These are phyloP conservation scores for Carpinus fangiana DNA, from an alignment of 306 rosid genomes.

Conservation along the genomic window DNA sequence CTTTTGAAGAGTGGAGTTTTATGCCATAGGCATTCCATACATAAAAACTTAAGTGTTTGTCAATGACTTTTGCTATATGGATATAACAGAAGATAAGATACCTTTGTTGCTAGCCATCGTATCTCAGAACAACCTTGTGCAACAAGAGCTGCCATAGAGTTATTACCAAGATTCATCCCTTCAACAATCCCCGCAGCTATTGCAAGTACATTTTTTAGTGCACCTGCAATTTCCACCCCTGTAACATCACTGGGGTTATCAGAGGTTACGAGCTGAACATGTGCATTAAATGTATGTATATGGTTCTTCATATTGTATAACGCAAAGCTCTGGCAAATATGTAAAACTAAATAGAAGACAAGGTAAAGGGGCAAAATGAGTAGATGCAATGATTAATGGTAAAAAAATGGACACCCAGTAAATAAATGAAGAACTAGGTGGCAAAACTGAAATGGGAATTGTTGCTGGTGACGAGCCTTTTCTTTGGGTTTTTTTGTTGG, in stretches of 20 bases:
- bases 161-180: slow-evolving; percentile 96
- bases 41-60: background rate
- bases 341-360: slow-evolving; percentile 8
- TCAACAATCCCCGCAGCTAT: slow-evolving; percentile 96
- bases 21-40: background rate
- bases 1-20: background rate
- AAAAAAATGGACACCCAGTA: background rate
- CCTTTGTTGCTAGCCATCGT: slow-evolving; percentile 97
- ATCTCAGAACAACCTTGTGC: slow-evolving; percentile 97
- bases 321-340: background rate
- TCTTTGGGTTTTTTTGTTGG: background rate
- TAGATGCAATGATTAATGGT: background rate
- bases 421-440: background rate
- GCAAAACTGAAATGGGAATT: background rate
- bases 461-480: background rate
- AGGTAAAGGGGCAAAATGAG: background rate
- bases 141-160: slow-evolving; percentile 97
- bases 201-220: slow-evolving; percentile 90
- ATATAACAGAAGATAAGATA: slow-evolving; percentile 24
- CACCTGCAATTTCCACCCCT: slow-evolving; percentile 99
- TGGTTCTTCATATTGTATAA: slow-evolving; percentile 9
- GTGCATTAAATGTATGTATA: slow-evolving; percentile 21
- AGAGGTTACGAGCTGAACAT: slow-evolving; percentile 73
- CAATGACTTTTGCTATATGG: slow-evolving; percentile 1
- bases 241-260: slow-evolving; percentile 97